Conservation (phyloP, 495 filamentous ascomycete genomes). For the Diplogelasinospora grovesii region DNA sequence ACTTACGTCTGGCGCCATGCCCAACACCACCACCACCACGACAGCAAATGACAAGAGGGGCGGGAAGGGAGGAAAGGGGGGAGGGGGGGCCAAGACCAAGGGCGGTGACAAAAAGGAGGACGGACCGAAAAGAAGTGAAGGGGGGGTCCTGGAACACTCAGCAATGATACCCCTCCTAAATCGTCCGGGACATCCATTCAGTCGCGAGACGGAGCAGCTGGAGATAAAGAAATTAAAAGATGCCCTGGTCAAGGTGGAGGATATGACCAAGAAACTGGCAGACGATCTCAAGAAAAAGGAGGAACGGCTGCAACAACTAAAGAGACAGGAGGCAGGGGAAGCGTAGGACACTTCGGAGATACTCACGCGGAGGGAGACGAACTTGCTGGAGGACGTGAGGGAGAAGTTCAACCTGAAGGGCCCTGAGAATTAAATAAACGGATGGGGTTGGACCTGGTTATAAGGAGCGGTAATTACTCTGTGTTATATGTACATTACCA, state of each 20-base stretch:
- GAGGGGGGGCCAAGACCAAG: not conserved
- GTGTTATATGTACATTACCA: too few relatives aligned
- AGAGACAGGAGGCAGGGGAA: too few relatives aligned
- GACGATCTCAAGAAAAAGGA: conserved; percentile 59
- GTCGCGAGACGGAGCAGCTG: conserved; percentile 61
- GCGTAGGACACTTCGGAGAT: too few relatives aligned
- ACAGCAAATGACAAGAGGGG: conserved; percentile 23
- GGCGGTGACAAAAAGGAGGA: conserved; percentile 13
- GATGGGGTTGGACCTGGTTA: too few relatives aligned
- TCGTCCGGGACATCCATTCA: conserved; percentile 63
- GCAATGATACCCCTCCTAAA: conserved; percentile 64
- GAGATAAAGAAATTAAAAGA: conserved; percentile 68
- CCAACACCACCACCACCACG: conserved; percentile 18
- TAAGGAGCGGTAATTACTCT: too few relatives aligned
- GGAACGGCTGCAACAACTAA: conserved; percentile 38
- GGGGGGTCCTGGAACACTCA: conserved; percentile 51
- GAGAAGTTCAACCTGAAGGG: too few relatives aligned
- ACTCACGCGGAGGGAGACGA: too few relatives aligned
- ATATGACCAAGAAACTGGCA: conserved; percentile 54
- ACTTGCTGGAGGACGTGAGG: too few relatives aligned
- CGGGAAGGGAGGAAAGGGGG: conserved; percentile 14
- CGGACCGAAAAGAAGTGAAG: conserved; percentile 27
- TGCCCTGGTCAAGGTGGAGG: conserved; percentile 62
- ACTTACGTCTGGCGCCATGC: conserved; percentile 57
- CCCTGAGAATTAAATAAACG: too few relatives aligned